Base-by-base conservation (phyloP, 139 green algal species). In the Coelastrella sp. region DNA sequence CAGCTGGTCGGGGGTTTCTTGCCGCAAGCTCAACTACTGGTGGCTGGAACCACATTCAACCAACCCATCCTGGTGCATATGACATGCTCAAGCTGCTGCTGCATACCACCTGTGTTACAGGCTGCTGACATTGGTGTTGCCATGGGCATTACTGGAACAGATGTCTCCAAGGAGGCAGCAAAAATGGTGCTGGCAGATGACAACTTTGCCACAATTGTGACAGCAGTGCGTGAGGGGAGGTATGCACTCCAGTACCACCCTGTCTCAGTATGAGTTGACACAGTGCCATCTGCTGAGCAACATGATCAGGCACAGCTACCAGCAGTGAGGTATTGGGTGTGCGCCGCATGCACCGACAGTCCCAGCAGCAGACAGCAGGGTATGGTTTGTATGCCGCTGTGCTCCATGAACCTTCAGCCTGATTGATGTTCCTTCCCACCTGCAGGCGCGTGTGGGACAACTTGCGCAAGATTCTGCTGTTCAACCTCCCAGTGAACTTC, bases 141-240 rank as follows among this genome's bases (percentile, higher is more conserved):
- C 56, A 99, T 99, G 98, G 98, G 98, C 84, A 99, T 99, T 89
- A 92, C 96, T 14, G 84, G 91, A n/a, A 93, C 92, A n/a, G 94
- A 96, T 60, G 98, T 99, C 15, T 96, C 96, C 25, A 98, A 99
- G 93, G 97, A 99, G 93, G 97, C 97, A 9, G 93, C 94, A 12
- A 96, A 99, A 91, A 99, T 99, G 97, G 95, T 99, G 25, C 93
- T 99, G 56, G 96, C 96, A 14, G 97, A 99, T 78, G 97, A 99
- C 93, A 99, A 99, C 93, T 99, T 99, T 94, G 95, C 92, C 25
- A 97, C 96, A 59, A 99, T 99, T 57, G 96, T 99, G 95, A 68
- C 94, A 97, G 85, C 89, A 0, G 97, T 99, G 81, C 93, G 95
- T 35, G 97, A 99, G 93, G 97, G 97, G 0, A 99, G 93, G 97